Evolutionary conservation across 495 filamentous ascomycete species (phyloP).

Genomic region (Podospora fimiseda): DNA sequence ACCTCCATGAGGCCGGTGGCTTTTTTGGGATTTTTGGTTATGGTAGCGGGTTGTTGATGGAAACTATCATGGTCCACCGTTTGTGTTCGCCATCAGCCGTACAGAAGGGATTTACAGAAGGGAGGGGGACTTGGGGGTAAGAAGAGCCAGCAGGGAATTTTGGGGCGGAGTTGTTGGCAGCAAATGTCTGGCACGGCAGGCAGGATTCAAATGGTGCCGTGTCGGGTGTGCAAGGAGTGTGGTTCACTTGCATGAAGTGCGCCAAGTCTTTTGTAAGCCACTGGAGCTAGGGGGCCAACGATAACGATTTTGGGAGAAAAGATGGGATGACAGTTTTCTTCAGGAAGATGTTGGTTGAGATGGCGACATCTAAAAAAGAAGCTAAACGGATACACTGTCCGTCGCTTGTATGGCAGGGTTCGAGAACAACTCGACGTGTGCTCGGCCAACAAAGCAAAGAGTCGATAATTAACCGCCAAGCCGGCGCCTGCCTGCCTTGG

Average conservation of each 20-base stretch:
- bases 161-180: background rate
- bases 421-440: background rate
- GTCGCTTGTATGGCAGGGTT: background rate
- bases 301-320: background rate
- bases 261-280: conserved; percentile 17
- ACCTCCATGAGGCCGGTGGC: conserved; percentile 15
- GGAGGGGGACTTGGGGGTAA: too few relatives aligned
- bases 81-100: conserved; percentile 15
- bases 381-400: too few relatives aligned
- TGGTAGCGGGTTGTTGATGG: conserved; percentile 9
- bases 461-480: background rate
- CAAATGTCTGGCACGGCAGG: conserved; percentile 1
- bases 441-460: background rate
- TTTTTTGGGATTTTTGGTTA: conserved; percentile 6
- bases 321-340: background rate
- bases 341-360: background rate
- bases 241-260: conserved; percentile 7
- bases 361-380: too few relatives aligned
- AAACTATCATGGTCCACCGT: conserved; percentile 12
- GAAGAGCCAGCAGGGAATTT: too few relatives aligned
- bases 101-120: background rate
- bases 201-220: background rate
- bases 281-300: background rate
- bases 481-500: background rate
- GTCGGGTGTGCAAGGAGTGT: background rate